These are phyloP conservation scores for Clavispora santaluciae DNA, from an alignment of 805 yeast species.

Conservation along the genomic window DNA sequence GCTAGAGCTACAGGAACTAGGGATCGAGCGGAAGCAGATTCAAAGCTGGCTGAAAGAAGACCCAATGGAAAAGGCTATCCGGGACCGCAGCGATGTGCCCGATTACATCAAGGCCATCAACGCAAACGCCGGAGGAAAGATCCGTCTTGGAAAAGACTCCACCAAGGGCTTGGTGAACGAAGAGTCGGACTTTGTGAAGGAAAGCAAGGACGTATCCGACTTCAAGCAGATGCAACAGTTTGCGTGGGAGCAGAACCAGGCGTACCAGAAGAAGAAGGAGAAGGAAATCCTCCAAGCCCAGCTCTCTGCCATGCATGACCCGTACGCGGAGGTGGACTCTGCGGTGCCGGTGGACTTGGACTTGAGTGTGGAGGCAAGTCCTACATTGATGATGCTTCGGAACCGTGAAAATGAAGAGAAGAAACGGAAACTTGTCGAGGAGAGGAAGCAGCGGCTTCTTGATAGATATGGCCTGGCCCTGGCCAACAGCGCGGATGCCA, in stretches of 20 bases:
- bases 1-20: conserved; percentile 35
- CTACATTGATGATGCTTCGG: conserved; percentile 30
- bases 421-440: conserved; percentile 9
- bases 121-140: conserved; percentile 24
- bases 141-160: conserved; percentile 31
- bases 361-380: conserved; percentile 32
- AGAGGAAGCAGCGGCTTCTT: conserved; percentile 8
- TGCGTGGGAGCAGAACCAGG: conserved; percentile 39
- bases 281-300: conserved; percentile 8
- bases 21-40: conserved; percentile 23
- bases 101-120: conserved; percentile 49
- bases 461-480: conserved; percentile 11
- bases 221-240: conserved; percentile 44
- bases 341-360: conserved; percentile 21
- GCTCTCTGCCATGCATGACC: conserved; percentile 8
- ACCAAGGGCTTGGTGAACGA: conserved; percentile 17
- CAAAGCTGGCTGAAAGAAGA: conserved; percentile 23
- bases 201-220: conserved; percentile 47
- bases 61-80: conserved; percentile 40
- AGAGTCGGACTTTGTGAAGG: conserved; percentile 25
- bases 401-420: conserved; percentile 18
- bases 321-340: conserved; percentile 6
- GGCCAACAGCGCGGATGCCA: too few relatives aligned
- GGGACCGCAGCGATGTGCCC: conserved; percentile 75
- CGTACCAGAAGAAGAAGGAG: conserved; percentile 11